These are phyloP conservation scores for Entoloma clypeatum DNA, from an alignment of 1,284 basidiomycete genomes.

Conservation along the genomic window DNA sequence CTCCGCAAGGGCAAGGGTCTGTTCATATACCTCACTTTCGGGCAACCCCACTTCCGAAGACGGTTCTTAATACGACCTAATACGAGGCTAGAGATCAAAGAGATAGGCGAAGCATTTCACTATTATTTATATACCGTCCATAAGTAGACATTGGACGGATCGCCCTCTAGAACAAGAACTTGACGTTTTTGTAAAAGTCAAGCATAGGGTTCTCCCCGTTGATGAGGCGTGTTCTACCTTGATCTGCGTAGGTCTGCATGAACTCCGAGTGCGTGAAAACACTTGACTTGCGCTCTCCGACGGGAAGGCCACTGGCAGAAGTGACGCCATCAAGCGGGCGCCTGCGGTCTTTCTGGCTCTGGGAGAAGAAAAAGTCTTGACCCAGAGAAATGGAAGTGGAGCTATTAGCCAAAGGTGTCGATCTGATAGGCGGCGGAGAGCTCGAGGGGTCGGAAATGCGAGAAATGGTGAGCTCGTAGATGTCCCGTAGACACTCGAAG, in stretches of 20 bases:
- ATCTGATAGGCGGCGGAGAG: constrained; percentile 31
- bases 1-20: constrained; percentile 54
- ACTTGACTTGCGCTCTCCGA: constrained; percentile 75
- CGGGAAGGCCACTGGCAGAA: constrained; percentile 71
- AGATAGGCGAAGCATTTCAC: constrained; percentile 77
- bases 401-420: constrained; percentile 47
- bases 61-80: constrained; percentile 55
- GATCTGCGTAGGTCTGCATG: constrained; percentile 76
- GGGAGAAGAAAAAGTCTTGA: constrained; percentile 67
- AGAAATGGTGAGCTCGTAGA: constrained; percentile 82
- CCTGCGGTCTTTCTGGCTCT: constrained; percentile 53
- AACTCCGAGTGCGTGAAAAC: constrained; percentile 87
- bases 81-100: constrained; percentile 61
- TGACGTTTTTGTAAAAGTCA: constrained; percentile 87
- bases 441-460: constrained; percentile 38
- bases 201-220: constrained; percentile 88
- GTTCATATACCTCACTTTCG: constrained; percentile 87
- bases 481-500: constrained; percentile 80
- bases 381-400: constrained; percentile 53
- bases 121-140: constrained; percentile 73
- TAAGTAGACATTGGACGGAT: constrained; percentile 9
- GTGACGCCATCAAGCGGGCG: constrained; percentile 61
- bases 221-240: constrained; percentile 57
- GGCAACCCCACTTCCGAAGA: constrained; percentile 87
- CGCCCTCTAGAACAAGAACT: constrained; percentile 63